Conservation (phyloP, 2,329 filamentous ascomycete genomes). For the Lomentospora prolificans region DNA sequence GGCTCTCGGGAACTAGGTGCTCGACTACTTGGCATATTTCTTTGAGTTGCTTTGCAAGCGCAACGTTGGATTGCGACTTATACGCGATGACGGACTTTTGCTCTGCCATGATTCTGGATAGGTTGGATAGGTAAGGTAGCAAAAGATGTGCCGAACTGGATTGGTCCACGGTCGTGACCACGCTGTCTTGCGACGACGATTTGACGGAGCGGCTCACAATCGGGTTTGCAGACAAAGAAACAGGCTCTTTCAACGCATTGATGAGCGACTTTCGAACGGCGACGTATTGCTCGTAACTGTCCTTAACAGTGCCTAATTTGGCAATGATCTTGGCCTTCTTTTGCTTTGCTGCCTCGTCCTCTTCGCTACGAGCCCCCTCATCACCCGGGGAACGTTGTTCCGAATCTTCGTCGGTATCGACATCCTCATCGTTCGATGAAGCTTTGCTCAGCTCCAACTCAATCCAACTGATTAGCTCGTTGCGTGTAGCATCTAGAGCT, state of each 20-base stretch:
- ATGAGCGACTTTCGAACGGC: conserved; percentile 35
- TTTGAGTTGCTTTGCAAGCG: conserved; percentile 40
- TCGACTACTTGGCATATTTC: conserved; percentile 40
- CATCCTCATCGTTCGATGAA: conserved; percentile 25
- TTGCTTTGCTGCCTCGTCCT: conserved; percentile 13
- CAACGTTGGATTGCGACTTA: conserved; percentile 44
- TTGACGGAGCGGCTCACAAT: conserved; percentile 3
- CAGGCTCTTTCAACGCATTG: conserved; percentile 4
- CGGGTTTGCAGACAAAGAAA: conserved; percentile 8
- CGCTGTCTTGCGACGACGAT: background rate
- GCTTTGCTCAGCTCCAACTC: conserved; percentile 50
- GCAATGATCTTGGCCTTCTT: conserved; percentile 22
- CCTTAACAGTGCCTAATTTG: conserved; percentile 37
- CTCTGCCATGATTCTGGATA: conserved; percentile 24
- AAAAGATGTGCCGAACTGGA: conserved; percentile 32
- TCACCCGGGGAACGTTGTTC: conserved; percentile 13
- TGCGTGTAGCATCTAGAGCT: conserved; percentile 46
- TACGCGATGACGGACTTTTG: conserved; percentile 43
- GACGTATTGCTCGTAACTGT: conserved; percentile 45
- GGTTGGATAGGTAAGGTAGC: conserved; percentile 44
- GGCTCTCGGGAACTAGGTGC: conserved; percentile 51
- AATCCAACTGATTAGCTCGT: conserved; percentile 56
- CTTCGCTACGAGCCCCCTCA: conserved; percentile 7
- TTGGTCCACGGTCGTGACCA: conserved; percentile 10
- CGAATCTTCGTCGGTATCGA: conserved; percentile 17